Base-by-base conservation (phyloP, 179 eudicot genomes). In the Sideroxylon spinosum region DNA sequence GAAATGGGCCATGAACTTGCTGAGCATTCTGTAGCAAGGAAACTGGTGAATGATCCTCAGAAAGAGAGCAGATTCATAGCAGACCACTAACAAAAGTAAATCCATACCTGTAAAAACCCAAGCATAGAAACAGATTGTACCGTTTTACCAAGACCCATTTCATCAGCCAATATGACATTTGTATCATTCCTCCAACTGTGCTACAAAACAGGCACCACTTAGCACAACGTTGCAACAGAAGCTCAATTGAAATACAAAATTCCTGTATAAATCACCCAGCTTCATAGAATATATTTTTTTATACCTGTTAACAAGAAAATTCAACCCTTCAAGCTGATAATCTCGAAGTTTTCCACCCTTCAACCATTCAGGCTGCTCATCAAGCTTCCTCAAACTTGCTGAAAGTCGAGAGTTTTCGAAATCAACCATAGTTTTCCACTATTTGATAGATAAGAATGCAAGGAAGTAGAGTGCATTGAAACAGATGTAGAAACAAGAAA, bases 61-160 rank as follows among this genome's bases (percentile, higher is more conserved):
- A 19, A 12, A 64, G 32, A 57, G 9, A 16, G 32, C 55, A 20
- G 0, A 22, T 12, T 32, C 68, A 16, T 52, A 73, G 71, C 11
- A 69, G 55, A 72, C 28, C 20, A 66, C 11, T 3, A 50, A 56
- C 20, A 65, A 6, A 26, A 78, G 37, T 48, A 73, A 37, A 67
- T 59, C 56, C 37, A 78, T 84, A 91, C 99, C 98, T 92, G 99
- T 72, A 96, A 82, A 77, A 96, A 96, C 69, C 99, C 99, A 79
- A 96, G 91, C 99, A 96, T 96, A 61, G 99, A 96, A 84, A 96
- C 99, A 7, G 99, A 94, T 87, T 96, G 99, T 79, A 96, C 95
- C 46, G 99, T 96, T 91, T 96, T 96, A 49, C 99, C 99, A 75
- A 96, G 99, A 78, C 99, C 99, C 99, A 96, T 96, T 84, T 96